Percentiles rank a stretch among this genome's conserved stretches.
phyloP scores from a whole-genome alignment of 2,329 filamentous ascomycete genomes.

The Aureobasidium sp. region DNA sequence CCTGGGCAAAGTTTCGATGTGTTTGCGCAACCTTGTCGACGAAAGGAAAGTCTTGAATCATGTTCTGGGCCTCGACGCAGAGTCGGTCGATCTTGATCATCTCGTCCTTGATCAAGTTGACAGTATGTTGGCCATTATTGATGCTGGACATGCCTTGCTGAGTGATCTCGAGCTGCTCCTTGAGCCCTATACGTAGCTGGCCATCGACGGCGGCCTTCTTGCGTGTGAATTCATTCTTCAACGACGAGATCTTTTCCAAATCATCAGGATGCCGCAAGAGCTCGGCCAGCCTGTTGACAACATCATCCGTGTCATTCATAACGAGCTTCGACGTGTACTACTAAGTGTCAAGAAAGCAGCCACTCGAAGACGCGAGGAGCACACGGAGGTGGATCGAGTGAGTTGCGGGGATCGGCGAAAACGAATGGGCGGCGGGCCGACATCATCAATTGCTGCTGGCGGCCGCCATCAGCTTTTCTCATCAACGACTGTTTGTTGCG shows the following conservation, averaged over 20 bases:
- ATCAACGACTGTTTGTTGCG: background rate
- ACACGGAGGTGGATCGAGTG: background rate
- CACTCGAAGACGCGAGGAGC: background rate
- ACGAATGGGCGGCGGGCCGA: background rate
- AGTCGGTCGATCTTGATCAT: constrained; percentile 98
- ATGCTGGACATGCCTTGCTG: constrained; percentile 88
- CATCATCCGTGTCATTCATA: constrained; percentile 29
- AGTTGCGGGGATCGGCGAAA: background rate
- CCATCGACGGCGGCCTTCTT: constrained; percentile 90
- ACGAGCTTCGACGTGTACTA: background rate
- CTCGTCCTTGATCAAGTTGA: constrained; percentile 92
- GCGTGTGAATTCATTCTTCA: constrained; percentile 88
- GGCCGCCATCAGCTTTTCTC: constrained; percentile 4
- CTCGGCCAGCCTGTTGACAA: constrained; percentile 67
- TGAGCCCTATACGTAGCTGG: constrained; percentile 78
- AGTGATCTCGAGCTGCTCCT: constrained; percentile 89
- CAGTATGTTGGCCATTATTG: constrained; percentile 81
- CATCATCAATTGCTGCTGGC: background rate
- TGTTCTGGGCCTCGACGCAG: constrained; percentile 93
- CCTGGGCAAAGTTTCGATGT: constrained; percentile 90
- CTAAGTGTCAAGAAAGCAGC: background rate
- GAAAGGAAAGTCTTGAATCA: constrained; percentile 92
- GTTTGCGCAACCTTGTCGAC: constrained; percentile 90
- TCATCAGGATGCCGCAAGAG: constrained; percentile 93
- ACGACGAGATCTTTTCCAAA: constrained; percentile 84